Evolutionary conservation across 2,329 filamentous ascomycete species (phyloP).

Genomic region (Clarireedia homoeocarpa): DNA sequence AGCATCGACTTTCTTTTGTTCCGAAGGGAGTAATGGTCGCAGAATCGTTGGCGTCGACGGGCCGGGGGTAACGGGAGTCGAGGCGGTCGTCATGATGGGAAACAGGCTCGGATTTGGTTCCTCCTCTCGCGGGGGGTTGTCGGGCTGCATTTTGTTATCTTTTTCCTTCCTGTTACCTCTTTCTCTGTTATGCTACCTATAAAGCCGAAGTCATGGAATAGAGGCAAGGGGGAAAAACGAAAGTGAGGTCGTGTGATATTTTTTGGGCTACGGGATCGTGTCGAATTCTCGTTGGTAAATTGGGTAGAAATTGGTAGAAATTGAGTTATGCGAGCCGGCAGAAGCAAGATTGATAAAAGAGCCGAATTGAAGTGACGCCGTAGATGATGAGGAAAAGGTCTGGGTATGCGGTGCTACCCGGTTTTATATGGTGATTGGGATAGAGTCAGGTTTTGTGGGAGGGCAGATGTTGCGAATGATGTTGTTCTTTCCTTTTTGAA

Average conservation of each 20-base stretch:
- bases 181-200: not conserved
- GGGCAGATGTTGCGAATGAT: not conserved
- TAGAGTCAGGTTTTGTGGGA: not conserved
- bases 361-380: not conserved
- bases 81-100: conserved; percentile 25
- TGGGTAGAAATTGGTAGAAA: not conserved
- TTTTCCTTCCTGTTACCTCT: not conserved
- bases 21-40: conserved; percentile 17
- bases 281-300: not conserved
- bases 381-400: not conserved
- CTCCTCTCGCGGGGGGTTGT: conserved; percentile 11
- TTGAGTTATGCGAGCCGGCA: not conserved
- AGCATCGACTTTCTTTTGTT: conserved; percentile 20
- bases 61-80: conserved; percentile 26
- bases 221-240: not conserved
- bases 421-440: conserved; percentile 3
- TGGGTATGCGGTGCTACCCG: not conserved
- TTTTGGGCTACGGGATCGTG: not conserved
- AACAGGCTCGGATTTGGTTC: conserved; percentile 18
- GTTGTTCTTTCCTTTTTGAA: not conserved
- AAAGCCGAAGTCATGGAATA: not conserved
- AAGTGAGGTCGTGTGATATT: not conserved
- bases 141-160: not conserved
- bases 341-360: not conserved
- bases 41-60: conserved; percentile 28